Percentiles rank a stretch among this genome's conserved stretches.
These are phyloP conservation scores for Globisporangium canariense DNA, from an alignment of 352 stramenopile species.

Conservation along the genomic window DNA sequence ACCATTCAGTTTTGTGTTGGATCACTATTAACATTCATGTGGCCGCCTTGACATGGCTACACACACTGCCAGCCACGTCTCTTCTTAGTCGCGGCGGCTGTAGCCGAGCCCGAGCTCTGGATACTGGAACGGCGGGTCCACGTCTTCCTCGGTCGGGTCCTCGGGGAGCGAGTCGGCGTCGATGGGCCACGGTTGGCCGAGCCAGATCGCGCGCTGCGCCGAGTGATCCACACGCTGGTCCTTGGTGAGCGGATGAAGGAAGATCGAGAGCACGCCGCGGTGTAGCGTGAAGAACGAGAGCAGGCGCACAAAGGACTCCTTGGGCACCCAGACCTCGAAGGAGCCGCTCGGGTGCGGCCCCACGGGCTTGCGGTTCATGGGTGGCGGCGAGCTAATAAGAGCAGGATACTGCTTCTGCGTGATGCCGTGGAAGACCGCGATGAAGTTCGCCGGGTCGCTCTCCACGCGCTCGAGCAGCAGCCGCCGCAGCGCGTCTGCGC, in stretches of 20 bases:
- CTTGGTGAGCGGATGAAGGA: constrained; percentile 64
- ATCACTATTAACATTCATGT: background rate
- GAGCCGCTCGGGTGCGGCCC: constrained; percentile 60
- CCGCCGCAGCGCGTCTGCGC: constrained; percentile 41
- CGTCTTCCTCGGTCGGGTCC: constrained; percentile 19
- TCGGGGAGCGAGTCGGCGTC: constrained; percentile 34
- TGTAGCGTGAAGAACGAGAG: constrained; percentile 69
- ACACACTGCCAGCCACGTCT: background rate
- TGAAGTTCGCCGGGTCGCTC: constrained; percentile 40
- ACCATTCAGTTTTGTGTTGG: background rate
- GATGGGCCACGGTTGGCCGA: constrained; percentile 39
- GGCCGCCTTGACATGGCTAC: background rate
- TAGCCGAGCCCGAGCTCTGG: constrained; percentile 59
- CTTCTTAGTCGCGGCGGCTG: constrained; percentile 17
- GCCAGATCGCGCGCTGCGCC: constrained; percentile 44
- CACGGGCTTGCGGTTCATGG: constrained; percentile 55
- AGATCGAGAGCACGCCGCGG: constrained; percentile 50
- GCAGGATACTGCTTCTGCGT: constrained; percentile 31
- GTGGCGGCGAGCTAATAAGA: constrained; percentile 24
- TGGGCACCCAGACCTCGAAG: constrained; percentile 69
- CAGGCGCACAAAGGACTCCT: constrained; percentile 51
- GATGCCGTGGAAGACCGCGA: constrained; percentile 58
- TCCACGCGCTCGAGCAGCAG: constrained; percentile 44
- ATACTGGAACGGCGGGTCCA: constrained; percentile 41
- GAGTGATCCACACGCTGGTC: constrained; percentile 57